Evolutionary conservation across 2,329 filamentous ascomycete species (phyloP).

Genomic region (Hymenoscyphus scutula): DNA sequence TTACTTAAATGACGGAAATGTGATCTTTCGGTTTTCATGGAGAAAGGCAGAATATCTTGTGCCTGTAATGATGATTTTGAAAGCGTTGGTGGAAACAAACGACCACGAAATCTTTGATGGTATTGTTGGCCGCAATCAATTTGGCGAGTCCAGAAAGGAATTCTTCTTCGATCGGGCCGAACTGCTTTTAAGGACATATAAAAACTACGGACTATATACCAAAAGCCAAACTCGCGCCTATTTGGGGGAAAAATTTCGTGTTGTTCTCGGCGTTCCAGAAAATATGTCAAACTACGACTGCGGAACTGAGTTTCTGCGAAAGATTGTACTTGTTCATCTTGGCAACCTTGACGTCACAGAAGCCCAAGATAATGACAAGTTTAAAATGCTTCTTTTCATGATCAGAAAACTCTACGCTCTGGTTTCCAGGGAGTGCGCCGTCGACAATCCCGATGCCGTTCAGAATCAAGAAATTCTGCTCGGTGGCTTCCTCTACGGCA

Average conservation of each 20-base stretch:
- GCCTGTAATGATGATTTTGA: conserved; percentile 93
- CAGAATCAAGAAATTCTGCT: conserved; percentile 95
- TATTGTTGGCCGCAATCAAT: conserved; percentile 75
- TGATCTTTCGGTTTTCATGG: conserved; percentile 98
- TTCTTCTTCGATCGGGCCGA: conserved; percentile 95
- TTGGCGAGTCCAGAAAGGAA: conserved; percentile 78
- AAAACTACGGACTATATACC: conserved; percentile 80
- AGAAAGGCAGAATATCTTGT: conserved; percentile 96
- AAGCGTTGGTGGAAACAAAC: conserved; percentile 92
- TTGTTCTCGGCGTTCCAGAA: conserved; percentile 79
- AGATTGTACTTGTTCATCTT: conserved; percentile 87
- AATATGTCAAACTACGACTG: conserved; percentile 85
- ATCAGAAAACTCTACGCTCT: conserved; percentile 91
- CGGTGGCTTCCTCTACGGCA: conserved; percentile 89
- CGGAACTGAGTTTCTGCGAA: conserved; percentile 85
- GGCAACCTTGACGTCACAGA: conserved; percentile 83
- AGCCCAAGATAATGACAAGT: conserved; percentile 85
- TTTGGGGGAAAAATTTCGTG: conserved; percentile 85
- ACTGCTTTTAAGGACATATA: conserved; percentile 88
- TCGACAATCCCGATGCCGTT: conserved; percentile 94
- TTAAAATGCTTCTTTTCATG: conserved; percentile 92
- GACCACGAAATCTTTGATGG: conserved; percentile 94
- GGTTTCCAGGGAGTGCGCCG: conserved; percentile 85
- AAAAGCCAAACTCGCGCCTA: conserved; percentile 80
- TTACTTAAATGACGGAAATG: conserved; percentile 92